Base-by-base conservation (phyloP, 768 basidiomycete genomes). In the Tulasnella sp. region DNA sequence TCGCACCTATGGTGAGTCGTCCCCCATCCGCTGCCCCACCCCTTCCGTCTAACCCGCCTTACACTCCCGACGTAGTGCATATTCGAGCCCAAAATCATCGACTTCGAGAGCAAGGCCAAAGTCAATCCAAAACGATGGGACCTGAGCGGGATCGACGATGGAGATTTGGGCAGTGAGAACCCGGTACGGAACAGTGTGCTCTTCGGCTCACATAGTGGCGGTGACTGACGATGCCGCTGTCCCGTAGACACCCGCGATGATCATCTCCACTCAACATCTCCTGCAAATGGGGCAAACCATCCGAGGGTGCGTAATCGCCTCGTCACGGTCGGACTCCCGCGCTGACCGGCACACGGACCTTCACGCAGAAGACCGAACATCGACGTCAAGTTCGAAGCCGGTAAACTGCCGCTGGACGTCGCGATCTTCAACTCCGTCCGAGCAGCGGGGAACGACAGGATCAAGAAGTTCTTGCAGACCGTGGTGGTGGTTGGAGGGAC, bases 41-140 rank as follows among this genome's bases (percentile, higher is more conserved):
- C 5, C 11, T 29, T 32, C 19, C 34, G 11, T 32, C n/a, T 12
- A 26, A 5, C 22, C 9, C 47, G 6, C 11, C n/a, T 52, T 6
- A 26, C 36, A 19, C 44, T 35, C 11, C 71, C 73, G 14, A 22
- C 62, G 35, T 75, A 98, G 95, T 90, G 91, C 77, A 82, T 98
- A 37, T 98, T 98, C 75, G 94, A 97, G 75, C 95, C 97, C 16
- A 89, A 93, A 22, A 87, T 95, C 42, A 89, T 99, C 72, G 91
- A 97, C 74, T 97, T 95, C 77, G 89, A 93, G 35, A 84, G 85
- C 75, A 94, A 95, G 79, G 83, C 86, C 32, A 79, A 82, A 19
- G 84, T 85, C 12, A 77, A 85, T 71, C 81, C 79, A 29, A 80
- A 84, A 39, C 80, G 83, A n/a, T 86, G 84, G 39, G 83, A 82